Evolutionary conservation across 805 yeast species (phyloP).

Genomic region (Saccharomycopsis amapae): DNA sequence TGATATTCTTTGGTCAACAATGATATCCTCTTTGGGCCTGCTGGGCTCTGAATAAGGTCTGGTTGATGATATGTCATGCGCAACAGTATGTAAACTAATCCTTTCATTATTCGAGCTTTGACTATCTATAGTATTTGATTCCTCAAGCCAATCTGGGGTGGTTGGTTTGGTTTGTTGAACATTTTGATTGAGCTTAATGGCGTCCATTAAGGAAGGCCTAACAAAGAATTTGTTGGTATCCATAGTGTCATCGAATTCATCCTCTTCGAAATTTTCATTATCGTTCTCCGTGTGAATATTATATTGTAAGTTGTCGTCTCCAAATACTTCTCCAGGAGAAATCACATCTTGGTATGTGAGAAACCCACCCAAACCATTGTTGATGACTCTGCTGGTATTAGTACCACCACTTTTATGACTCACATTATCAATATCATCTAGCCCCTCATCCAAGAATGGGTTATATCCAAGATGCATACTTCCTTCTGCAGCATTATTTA

Average conservation of each 20-base stretch:
- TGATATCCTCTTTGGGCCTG: no score
- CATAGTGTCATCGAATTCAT: neutral
- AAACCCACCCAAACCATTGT: conserved; percentile 1
- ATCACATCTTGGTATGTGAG: conserved; percentile 8
- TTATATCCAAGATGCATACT: conserved; percentile 6
- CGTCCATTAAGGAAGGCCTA: conserved; percentile 34
- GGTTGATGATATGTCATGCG: neutral
- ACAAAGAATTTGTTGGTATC: conserved; percentile 17
- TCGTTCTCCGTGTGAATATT: conserved; percentile 11
- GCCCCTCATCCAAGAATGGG: conserved; percentile 8
- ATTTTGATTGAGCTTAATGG: conserved; percentile 28
- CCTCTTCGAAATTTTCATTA: conserved; percentile 2
- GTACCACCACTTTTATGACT: neutral
- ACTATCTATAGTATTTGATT: neutral
- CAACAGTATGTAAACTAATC: conserved; percentile 5
- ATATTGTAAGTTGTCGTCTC: conserved; percentile 3
- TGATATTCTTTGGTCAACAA: neutral
- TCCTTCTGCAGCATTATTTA: neutral
- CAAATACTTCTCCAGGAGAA: conserved; percentile 1
- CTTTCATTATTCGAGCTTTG: neutral
- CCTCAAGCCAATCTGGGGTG: neutral
- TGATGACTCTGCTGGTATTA: conserved; percentile 3
- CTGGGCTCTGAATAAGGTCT: conserved; percentile 7
- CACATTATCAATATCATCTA: neutral
- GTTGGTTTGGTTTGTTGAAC: neutral